Evolutionary conservation across 306 rosid genomes (phyloP).

Genomic region (Lathyrus aphaca): DNA sequence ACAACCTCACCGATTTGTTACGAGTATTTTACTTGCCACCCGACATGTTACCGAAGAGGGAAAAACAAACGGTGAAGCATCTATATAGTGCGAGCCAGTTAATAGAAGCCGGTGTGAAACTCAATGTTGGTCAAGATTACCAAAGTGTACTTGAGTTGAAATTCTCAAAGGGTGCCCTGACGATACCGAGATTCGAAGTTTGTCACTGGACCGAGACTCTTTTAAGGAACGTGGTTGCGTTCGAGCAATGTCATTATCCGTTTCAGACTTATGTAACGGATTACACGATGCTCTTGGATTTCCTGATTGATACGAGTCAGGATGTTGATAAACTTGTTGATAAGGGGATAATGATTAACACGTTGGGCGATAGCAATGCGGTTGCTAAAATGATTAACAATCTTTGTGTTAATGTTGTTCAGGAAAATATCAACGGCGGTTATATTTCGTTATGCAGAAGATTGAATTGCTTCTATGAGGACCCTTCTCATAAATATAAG

Average conservation of each 20-base stretch:
- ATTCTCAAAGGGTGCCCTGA: constrained; percentile 25
- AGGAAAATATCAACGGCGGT: constrained; percentile 28
- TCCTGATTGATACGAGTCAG: constrained; percentile 33
- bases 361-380: constrained; percentile 36
- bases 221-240: constrained; percentile 38
- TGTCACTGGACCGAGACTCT: constrained; percentile 36
- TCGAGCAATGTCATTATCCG: constrained; percentile 45
- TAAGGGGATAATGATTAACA: constrained; percentile 36
- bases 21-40: constrained; percentile 40
- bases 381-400: constrained; percentile 38
- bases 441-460: neutral
- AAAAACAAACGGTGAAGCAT: neutral
- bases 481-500: constrained; percentile 25
- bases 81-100: constrained; percentile 33
- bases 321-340: constrained; percentile 42
- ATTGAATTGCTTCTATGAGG: constrained; percentile 31
- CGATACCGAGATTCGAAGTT: constrained; percentile 36
- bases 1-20: constrained; percentile 52
- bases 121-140: constrained; percentile 10
- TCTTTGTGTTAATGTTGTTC: constrained; percentile 26
- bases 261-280: constrained; percentile 32
- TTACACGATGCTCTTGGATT: constrained; percentile 32
- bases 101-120: constrained; percentile 32
- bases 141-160: constrained; percentile 32
- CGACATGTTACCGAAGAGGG: neutral